Base-by-base conservation (phyloP, 225 moss, liverwort and hornwort species). In the Physcomitrellopsis africana region DNA sequence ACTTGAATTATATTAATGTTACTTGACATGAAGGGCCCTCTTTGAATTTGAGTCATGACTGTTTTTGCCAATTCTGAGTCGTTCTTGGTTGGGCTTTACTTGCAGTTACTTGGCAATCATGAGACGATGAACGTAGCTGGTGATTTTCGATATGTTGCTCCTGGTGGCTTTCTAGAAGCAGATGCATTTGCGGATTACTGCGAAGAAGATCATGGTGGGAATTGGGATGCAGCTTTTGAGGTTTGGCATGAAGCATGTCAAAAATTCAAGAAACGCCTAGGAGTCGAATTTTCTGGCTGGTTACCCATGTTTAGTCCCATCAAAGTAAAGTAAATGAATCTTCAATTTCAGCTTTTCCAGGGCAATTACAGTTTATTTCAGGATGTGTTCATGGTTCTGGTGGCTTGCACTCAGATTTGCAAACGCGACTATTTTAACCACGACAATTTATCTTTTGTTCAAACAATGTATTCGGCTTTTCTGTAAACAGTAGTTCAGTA, bases 71-170 rank as follows among this genome's bases (percentile, higher is more conserved):
- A 37, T 52, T 45, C 41, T 79, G 12, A 74, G 42, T 51, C 14
- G 37, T 46, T 76, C 63, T 18, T 55, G 45, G 43, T 43, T 19
- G 65, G 0, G 14, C 13, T 41, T 45, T 24, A 19, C 49, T 16
- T 8, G 8, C 76, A 96, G 93, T 84, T 96, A 19, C 89, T 94
- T 58, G 96, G 96, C n/a, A 97, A 97, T 71, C 96, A 97, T 46
- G 96, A 97, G 82, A 93, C 94, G 24, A 94, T 97, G 92, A 97
- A 97, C 57, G 79, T 97, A 20, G 91, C 84, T 63, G 91, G 96
- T 51, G 96, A 97, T 79, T 97, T 86, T 44, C 94, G 96, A 13
- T 92, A 92, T 51, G 96, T 90, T 64, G 85, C 86, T 55, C 88
- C 89, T 8, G 96, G 92, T 63, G 96, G 96, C 11, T 94, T 87